Evolutionary conservation across 2,329 filamentous ascomycete species (phyloP).

Genomic region (Fusarium pseudoanthophilum): DNA sequence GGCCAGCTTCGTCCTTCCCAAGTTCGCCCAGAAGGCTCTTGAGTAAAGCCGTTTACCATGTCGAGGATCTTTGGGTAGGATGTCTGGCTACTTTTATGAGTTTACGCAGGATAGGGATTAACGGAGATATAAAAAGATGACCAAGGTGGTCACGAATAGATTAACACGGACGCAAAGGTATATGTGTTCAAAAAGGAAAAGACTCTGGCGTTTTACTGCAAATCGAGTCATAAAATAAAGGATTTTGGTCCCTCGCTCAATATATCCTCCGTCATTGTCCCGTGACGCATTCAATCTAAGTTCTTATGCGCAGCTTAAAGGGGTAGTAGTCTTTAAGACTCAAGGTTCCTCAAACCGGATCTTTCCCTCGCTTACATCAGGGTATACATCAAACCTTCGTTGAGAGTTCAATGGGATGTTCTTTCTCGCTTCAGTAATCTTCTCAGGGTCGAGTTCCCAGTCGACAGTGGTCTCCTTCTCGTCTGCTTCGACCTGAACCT

Average conservation of each 20-base stretch:
- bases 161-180: constrained; percentile 20
- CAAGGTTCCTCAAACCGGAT: constrained; percentile 51
- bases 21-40: constrained; percentile 85
- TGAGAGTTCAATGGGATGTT: constrained; percentile 87
- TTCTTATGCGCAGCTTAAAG: background rate
- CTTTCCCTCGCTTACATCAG: constrained; percentile 79
- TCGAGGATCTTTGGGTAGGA: constrained; percentile 10
- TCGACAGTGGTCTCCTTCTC: constrained; percentile 81
- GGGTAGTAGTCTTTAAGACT: background rate
- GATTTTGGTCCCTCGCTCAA: constrained; percentile 11
- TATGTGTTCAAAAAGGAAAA: constrained; percentile 18
- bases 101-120: constrained; percentile 37
- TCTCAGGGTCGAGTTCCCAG: constrained; percentile 74
- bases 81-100: constrained; percentile 35
- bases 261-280: too few species aligned
- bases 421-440: constrained; percentile 79
- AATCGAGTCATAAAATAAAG: constrained; percentile 36
- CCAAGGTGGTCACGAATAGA: constrained; percentile 37
- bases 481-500: constrained; percentile 81
- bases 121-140: constrained; percentile 24
- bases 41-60: constrained; percentile 55
- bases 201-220: constrained; percentile 24
- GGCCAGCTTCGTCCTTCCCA: constrained; percentile 92
- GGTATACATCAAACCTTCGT: constrained; percentile 94
- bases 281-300: background rate